phyloP scores from a whole-genome alignment of 495 filamentous ascomycete genomes.

The Halenospora varia region DNA sequence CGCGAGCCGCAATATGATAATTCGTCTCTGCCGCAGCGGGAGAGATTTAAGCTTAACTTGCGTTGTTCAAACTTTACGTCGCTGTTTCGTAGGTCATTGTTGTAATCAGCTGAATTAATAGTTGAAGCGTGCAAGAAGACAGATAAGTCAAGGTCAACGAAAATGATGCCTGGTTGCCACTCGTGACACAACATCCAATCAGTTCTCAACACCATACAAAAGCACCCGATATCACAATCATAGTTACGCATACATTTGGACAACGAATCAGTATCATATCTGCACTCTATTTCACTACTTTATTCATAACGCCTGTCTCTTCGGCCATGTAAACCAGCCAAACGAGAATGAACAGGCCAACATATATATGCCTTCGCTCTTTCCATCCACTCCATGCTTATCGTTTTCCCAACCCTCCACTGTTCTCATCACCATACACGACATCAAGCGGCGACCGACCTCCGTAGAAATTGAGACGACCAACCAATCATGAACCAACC shows the following conservation, averaged over 20 bases:
- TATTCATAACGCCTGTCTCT: background rate
- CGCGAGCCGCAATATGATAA: too few relatives aligned
- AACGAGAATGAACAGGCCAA: too few relatives aligned
- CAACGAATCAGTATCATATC: background rate
- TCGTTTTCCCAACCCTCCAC: background rate
- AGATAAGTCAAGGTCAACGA: too few relatives aligned
- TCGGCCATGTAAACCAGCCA: background rate
- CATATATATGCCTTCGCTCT: too few relatives aligned
- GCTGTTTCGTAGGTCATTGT: too few relatives aligned
- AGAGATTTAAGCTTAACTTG: too few relatives aligned
- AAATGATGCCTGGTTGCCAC: too few relatives aligned
- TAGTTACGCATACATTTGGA: background rate
- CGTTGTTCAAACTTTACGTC: too few relatives aligned
- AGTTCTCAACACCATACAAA: background rate
- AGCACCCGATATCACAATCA: background rate
- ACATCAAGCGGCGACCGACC: background rate
- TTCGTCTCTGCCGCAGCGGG: too few relatives aligned
- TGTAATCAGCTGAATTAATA: too few relatives aligned
- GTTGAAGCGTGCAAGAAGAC: too few relatives aligned
- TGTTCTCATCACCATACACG: background rate
- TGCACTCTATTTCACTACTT: background rate
- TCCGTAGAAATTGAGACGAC: background rate
- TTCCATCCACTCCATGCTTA: too few relatives aligned
- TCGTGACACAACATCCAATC: conserved; percentile 15
- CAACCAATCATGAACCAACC: background rate